phyloP scores from a whole-genome alignment of 2,329 filamentous ascomycete genomes.

The Penicillium griseofulvum region DNA sequence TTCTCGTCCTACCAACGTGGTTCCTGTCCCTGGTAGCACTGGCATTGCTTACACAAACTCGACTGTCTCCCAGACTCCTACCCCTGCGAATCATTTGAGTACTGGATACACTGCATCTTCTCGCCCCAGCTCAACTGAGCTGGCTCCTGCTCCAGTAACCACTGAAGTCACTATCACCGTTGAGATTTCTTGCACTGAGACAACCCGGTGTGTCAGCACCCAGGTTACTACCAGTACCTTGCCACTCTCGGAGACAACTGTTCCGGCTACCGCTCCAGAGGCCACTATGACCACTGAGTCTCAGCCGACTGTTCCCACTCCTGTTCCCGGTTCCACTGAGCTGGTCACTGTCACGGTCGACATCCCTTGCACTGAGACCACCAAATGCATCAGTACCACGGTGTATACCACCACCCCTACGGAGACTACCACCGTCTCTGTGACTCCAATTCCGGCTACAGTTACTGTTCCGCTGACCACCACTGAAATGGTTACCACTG shows the following conservation, averaged over 20 bases:
- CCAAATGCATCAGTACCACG: slow-evolving; percentile 1
- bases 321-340: neutral
- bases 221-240: neutral
- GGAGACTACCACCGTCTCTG: neutral
- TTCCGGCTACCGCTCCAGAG: neutral
- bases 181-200: slow-evolving; percentile 4
- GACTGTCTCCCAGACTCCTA: neutral
- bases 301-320: neutral
- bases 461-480: neutral
- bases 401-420: neutral
- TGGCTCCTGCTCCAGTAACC: slow-evolving; percentile 1
- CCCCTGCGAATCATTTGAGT: neutral
- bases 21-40: slow-evolving; percentile 3
- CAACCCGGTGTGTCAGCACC: slow-evolving; percentile 5
- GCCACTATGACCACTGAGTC: neutral
- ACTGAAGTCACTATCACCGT: slow-evolving; percentile 1
- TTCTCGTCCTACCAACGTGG: neutral
- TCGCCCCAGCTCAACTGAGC: neutral
- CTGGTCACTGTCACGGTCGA: neutral
- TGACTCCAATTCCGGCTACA: neutral
- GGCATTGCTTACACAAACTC: slow-evolving; percentile 1
- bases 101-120: neutral
- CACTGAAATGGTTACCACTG: neutral
- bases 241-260: neutral
- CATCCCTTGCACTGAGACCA: slow-evolving; percentile 3